Evolutionary conservation across 2,329 filamentous ascomycete genomes (phyloP), one percentile per base, ranked within the genome.

Genomic region (Rasamsonia emersonii): DNA sequence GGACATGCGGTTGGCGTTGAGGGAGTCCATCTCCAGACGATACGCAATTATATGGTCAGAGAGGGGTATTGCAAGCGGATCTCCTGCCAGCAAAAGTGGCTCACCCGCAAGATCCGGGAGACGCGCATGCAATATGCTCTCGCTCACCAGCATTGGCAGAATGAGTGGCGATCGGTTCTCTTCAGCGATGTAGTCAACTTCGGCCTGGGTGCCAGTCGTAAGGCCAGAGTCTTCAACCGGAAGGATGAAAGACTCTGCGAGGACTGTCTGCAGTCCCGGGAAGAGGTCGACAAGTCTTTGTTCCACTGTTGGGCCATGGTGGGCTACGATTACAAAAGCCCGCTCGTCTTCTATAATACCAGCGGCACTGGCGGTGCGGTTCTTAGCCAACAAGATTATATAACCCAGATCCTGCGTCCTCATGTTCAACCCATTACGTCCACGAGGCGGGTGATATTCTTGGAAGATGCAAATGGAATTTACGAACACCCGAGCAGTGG

Each of bases 271-370:
- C 33, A 37, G 21, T 36, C 37, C 5, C 27, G 37, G 9, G 37
- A 36, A 26, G 34, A 36, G 10, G 32, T 31, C 14, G 37, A 40
- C 21, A 34, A 36, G 20, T 27, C 37, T 21, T 13, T 36, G 3
- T 37, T 37, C 15, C 31, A 37, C 25, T 40, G 37, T 31, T 40
- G 37, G 37, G 34, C 34, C 6, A 40, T 40, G 37, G 34, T 40
- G 18, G 34, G 37, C 16, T 40, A 37, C 18, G 34, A 40, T 15
- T 40, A 40, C 34, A 40, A 40, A 31, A 32, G 34, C 6, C 37
- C 37, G 18, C 35, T 40, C 9, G 25, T 40, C 15, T 40, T 40
- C 7, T 31, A 34, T 9, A 24, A 26, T n/a, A 27, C 24, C 19
- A 30, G 32, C 20, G 34, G 32, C 9, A 30, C 16, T 15, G 33